phyloP scores from a whole-genome alignment of 495 filamentous ascomycete species.

The Darksidea phi region DNA sequence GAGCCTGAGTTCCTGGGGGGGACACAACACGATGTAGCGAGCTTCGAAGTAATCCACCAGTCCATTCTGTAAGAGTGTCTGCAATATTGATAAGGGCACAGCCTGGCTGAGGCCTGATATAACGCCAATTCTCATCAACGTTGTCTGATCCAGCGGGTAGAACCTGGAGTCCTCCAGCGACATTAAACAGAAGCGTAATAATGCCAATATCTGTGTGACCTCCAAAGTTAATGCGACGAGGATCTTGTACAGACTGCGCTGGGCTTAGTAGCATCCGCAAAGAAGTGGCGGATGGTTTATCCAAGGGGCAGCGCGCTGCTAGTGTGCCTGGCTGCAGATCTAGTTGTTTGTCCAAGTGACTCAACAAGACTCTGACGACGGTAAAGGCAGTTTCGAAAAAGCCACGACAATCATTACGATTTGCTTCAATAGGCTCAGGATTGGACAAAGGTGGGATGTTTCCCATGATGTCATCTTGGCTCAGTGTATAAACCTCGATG shows the following conservation, averaged over 20 bases:
- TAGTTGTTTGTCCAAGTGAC: constrained; percentile 2
- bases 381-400: neutral
- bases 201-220: constrained; percentile 20
- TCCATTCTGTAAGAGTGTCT: constrained; percentile 19
- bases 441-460: neutral
- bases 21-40: constrained; percentile 9
- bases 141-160: constrained; percentile 3
- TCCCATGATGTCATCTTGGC: constrained; percentile 22
- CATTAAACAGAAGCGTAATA: constrained; percentile 6
- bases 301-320: neutral
- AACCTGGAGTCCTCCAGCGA: constrained; percentile 15
- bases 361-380: neutral
- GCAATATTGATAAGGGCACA: constrained; percentile 10
- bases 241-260: neutral
- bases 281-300: constrained; percentile 7
- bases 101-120: constrained; percentile 7
- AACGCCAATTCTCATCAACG: constrained; percentile 7
- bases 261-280: neutral
- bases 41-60: constrained; percentile 11
- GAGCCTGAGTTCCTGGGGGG: constrained; percentile 6
- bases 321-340: constrained; percentile 16
- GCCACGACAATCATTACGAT: neutral
- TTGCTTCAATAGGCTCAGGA: constrained; percentile 10
- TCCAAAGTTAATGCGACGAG: neutral
- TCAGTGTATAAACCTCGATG: constrained; percentile 19